Evolutionary conservation across 2,329 filamentous ascomycete species (phyloP), one percentile per base, ranked within the genome.

Genomic region (Aaosphaeria arxii): DNA sequence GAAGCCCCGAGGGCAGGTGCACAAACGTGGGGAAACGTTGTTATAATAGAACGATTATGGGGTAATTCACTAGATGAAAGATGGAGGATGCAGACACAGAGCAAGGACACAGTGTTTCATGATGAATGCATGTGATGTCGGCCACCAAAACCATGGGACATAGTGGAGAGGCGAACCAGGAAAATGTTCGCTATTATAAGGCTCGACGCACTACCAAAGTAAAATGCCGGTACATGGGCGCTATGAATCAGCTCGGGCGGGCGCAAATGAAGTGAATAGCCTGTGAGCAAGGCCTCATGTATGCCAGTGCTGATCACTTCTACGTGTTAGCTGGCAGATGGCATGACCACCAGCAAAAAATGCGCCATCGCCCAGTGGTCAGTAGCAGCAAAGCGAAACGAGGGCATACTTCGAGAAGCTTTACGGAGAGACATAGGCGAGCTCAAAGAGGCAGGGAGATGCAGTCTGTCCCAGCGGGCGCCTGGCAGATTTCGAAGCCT

Each of bases 361-460:
- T 43, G 44, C 42, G 59, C 53, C 54, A 54, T 49, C 39, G 35
- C 45, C 28, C 43, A 44, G 50, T 43, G 49, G 44, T 45, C 40
- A 42, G 42, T 45, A 47, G 51, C 49, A 55, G 50, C 53, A 45
- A 24, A 50, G 40, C 48, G 53, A 56, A 58, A 50, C 47, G 52
- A 44, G 42, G 40, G 38, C 53, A 55, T 56, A 31, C 52, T 66
- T 64, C 63, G 51, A 59, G 62, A 67, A 64, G 47, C 43, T 40
- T 45, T 50, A 47, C 49, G 49, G 44, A 43, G 42, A 33, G 42
- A 40, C 43, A 58, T 64, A 56, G 62, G 63, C 57, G 28, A 41
- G 49, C 53, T 44, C 42, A 42, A 58, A 52, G 36, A 43, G 54
- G 50, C 48, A 58, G 49, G 50, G 49, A 62, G 48, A 53, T 46